These are phyloP conservation scores for Penicillium ochrochloron DNA, from an alignment of 495 filamentous ascomycete genomes.

Conservation along the genomic window DNA sequence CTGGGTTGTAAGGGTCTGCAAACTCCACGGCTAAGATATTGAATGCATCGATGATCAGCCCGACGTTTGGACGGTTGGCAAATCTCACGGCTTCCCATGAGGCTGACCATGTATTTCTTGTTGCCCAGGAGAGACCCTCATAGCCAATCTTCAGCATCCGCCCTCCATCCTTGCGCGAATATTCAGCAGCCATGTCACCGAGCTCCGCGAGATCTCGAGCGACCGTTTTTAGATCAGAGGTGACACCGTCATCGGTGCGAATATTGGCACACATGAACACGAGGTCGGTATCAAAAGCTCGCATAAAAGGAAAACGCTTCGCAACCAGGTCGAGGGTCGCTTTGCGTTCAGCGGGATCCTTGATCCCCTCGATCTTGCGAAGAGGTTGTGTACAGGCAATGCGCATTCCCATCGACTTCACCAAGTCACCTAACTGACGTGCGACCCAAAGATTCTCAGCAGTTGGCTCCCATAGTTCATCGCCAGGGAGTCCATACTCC, in stretches of 20 bases:
- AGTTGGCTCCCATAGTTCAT: conserved; percentile 37
- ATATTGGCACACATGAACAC: conserved; percentile 43
- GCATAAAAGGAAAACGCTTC: conserved; percentile 44
- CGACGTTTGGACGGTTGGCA: conserved; percentile 62
- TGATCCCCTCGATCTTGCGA: conserved; percentile 38
- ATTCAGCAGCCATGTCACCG: conserved; percentile 37
- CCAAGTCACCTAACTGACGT: conserved; percentile 33
- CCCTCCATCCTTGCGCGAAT: conserved; percentile 34
- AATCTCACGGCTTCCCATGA: conserved; percentile 63
- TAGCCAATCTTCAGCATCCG: conserved; percentile 38
- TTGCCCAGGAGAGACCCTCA: conserved; percentile 63
- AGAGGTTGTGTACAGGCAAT: conserved; percentile 42
- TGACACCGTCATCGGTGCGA: conserved; percentile 36
- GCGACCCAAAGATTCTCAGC: conserved; percentile 33
- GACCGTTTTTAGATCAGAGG: conserved; percentile 36
- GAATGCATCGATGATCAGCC: conserved; percentile 72
- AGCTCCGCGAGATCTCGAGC: conserved; percentile 37
- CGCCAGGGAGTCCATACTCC: conserved; percentile 30
- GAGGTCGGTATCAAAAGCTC: conserved; percentile 42
- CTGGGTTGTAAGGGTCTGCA: conserved; percentile 59
- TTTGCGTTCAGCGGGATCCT: conserved; percentile 30
- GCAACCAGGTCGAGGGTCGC: conserved; percentile 33
- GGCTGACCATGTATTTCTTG: conserved; percentile 61
- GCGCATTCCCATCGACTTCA: conserved; percentile 36
- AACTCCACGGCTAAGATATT: conserved; percentile 70